Evolutionary conservation across 2,329 filamentous ascomycete species (phyloP), one percentile per base, ranked within the genome.

Genomic region (Pseudocercospora crystallina): DNA sequence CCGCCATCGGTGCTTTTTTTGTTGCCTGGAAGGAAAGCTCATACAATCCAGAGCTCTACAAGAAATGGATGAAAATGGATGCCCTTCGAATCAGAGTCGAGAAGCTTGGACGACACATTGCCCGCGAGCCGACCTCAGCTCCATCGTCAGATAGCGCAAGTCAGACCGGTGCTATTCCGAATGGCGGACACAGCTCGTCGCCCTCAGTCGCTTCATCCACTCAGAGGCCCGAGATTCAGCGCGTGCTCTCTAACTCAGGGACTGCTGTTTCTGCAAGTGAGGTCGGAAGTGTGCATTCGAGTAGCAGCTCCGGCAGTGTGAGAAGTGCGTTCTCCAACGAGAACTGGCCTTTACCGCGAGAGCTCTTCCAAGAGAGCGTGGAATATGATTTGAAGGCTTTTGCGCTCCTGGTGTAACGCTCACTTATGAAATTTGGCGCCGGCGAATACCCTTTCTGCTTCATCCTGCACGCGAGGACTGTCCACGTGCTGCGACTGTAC

Each of bases 1-100:
- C 30, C 2, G 53, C 56, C 1, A 41, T 54, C 15, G 50, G 49
- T 5, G 14, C 40, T 13, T 57, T 59, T 48, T 57, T 57, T 26
- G 46, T 50, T 2, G 45, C 53, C 1, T 53, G 55, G 55, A 50
- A 48, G 10, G 49, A 52, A 15, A 46, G 41, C 35, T 53, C 50
- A 12, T 41, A 49, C 17, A 46, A 49, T 17, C 50, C 50, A 10
- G 45, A 42, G 34, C 15, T 53, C 9, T 53, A 53, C 41, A 53
- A 53, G 37, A 43, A 43, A 14, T 53, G 50, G 50, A 31, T 45
- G 5, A 46, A 46, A 26, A 35, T 53, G 11, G 50, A 53, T 37
- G 13, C 31, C 12, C 13, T 53, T 30, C 48, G 42, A 38, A 33
- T 39, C 8, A 53, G 41, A 29, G 42, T 42, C 31, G 50, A 53